A percentile compares a stretch with the other conserved stretches of the same genome.
Conservation (phyloP, 2,329 filamentous ascomycete genomes). For the Zopfia rhizophila region DNA sequence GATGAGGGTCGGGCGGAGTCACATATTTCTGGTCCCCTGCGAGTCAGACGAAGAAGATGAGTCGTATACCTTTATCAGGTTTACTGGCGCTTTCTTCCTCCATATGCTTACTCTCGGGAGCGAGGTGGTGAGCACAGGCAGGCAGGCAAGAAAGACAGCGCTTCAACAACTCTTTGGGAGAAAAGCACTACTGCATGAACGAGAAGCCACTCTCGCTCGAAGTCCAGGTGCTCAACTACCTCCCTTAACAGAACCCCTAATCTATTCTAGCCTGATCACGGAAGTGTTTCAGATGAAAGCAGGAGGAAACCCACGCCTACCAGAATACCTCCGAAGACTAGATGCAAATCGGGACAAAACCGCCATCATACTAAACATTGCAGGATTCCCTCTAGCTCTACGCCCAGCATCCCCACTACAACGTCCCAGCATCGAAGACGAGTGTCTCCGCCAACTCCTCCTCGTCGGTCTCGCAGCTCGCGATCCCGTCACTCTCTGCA, state of each 20-base stretch:
- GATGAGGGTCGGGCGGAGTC: slow-evolving; percentile 53
- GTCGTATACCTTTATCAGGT: slow-evolving; percentile 43
- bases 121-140: slow-evolving; percentile 28
- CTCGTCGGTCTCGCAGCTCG: slow-evolving; percentile 53
- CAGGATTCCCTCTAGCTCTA: slow-evolving; percentile 52
- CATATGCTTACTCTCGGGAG: slow-evolving; percentile 52
- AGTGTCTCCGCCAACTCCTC: slow-evolving; percentile 55
- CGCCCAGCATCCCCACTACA: slow-evolving; percentile 40
- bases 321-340: slow-evolving; percentile 50
- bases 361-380: slow-evolving; percentile 54
- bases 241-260: slow-evolving; percentile 9
- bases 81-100: slow-evolving; percentile 54
- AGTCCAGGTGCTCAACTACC: slow-evolving; percentile 30
- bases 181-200: slow-evolving; percentile 10
- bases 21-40: slow-evolving; percentile 55
- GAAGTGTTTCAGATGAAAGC: slow-evolving; percentile 55
- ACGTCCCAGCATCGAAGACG: slow-evolving; percentile 48
- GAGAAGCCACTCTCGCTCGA: slow-evolving; percentile 16
- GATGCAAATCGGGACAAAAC: slow-evolving; percentile 58
- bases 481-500: slow-evolving; percentile 55
- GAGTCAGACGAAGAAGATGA: slow-evolving; percentile 32
- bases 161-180: slow-evolving; percentile 34
- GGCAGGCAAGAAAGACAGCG: slow-evolving; percentile 30
- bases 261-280: slow-evolving; percentile 46
- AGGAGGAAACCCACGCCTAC: slow-evolving; percentile 54